Evolutionary conservation across 768 basidiomycete genomes (phyloP), one percentile per base, ranked within the genome.

Genomic region (Tephrocybe rancida): DNA sequence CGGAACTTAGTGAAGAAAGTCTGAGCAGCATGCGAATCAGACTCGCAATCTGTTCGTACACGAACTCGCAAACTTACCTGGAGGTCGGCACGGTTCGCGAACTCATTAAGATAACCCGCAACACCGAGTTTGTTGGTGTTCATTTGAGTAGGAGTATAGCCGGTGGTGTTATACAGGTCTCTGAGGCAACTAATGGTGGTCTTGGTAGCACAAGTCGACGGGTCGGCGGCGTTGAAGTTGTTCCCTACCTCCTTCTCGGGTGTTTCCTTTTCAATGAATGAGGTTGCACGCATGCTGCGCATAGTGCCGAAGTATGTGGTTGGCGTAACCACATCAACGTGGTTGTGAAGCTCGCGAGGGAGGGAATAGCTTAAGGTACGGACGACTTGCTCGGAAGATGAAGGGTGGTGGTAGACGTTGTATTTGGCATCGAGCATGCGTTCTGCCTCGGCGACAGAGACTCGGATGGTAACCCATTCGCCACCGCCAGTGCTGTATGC

Each of bases 271-370:
- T 84, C 78, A 21, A 82, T 53, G 67, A 79, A 82, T 61, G 76
- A 80, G 10, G 82, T 83, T 5, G 72, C 68, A 46, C 74, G 73
- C 80, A 86, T 82, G 58, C 73, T 75, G 16, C 66, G 72, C 39
- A 81, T 66, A 6, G 82, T 79, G 14, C 84, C 78, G 58, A 88
- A 88, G 62, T 83, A 82, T 5, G 86, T 88, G 2, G 81, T 81
- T 1, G 88, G 88, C 0, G 85, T 72, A 30, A 89, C 73, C 18
- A 86, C 68, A 24, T 82, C 69, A 56, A 90, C 68, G 55, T 87
- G 83, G 0, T 68, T 64, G 38, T 83, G 81, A 30, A 86, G 70
- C 3, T 71, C 70, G 38, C 70, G 63, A 16, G 81, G 86, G 7
- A 87, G 76, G 21, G 84, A 83, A 68, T 88, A 86, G 54, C 76